These are phyloP conservation scores for Ophiostoma sp. DNA, from an alignment of 2,329 filamentous ascomycete genomes.

Conservation along the genomic window DNA sequence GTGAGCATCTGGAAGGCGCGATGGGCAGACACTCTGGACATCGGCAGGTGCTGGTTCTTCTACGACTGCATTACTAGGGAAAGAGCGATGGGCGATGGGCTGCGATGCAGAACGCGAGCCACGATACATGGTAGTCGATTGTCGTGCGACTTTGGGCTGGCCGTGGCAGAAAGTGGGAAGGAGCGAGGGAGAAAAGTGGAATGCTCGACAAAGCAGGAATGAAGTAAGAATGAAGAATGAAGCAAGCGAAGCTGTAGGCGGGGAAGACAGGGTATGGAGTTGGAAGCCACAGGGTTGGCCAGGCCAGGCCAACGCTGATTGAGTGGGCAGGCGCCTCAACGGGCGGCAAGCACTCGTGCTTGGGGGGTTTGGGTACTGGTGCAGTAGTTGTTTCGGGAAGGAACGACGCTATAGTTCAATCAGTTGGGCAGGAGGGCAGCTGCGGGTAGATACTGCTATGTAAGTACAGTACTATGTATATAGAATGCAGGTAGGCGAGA, in stretches of 20 bases:
- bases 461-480: too few species aligned
- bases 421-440: background rate
- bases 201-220: background rate
- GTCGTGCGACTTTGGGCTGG: background rate
- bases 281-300: background rate
- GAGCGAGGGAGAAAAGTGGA: background rate
- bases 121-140: background rate
- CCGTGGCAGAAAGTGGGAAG: background rate
- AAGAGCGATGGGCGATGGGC: background rate
- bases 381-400: constrained; percentile 2
- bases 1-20: too few species aligned
- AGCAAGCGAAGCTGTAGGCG: background rate
- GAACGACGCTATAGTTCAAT: background rate
- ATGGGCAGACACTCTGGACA: too few species aligned
- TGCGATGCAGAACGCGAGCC: background rate
- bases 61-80: background rate
- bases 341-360: background rate
- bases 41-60: too few species aligned
- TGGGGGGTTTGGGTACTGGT: background rate
- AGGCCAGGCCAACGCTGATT: background rate
- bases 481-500: background rate
- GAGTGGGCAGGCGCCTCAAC: constrained; percentile 5
- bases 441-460: too few species aligned
- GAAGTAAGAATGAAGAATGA: too few species aligned
- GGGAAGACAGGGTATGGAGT: background rate